Conservation (phyloP, 2,329 filamentous ascomycete species). For the Paramyrothecium roridum region DNA sequence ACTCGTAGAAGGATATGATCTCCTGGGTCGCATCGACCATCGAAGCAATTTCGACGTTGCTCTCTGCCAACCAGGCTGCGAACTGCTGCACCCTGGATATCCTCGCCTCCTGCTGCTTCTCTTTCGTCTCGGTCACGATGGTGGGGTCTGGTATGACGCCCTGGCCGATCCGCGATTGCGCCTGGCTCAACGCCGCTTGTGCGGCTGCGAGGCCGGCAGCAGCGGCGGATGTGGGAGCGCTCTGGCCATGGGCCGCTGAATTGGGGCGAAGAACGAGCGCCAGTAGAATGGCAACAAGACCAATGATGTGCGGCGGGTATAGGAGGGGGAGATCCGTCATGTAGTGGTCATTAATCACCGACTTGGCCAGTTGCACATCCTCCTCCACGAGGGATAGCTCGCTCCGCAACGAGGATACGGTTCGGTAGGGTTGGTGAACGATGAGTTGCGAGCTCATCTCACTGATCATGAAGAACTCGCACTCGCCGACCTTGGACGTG, state of each 20-base stretch:
- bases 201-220: conserved; percentile 46
- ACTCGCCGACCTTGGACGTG: conserved; percentile 83
- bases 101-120: conserved; percentile 50
- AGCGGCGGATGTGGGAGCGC: conserved; percentile 22
- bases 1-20: conserved; percentile 84
- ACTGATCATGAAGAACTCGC: conserved; percentile 88
- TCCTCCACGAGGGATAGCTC: conserved; percentile 73
- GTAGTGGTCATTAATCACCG: conserved; percentile 87
- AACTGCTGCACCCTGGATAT: conserved; percentile 64
- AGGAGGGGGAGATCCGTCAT: conserved; percentile 87
- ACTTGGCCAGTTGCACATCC: conserved; percentile 74
- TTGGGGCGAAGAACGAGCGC: conserved; percentile 75
- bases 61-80: conserved; percentile 80
- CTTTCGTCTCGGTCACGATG: conserved; percentile 30
- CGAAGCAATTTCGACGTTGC: conserved; percentile 76
- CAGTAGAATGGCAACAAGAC: conserved; percentile 81
- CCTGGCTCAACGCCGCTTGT: conserved; percentile 45
- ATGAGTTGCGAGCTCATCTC: conserved; percentile 90
- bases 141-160: conserved; percentile 12
- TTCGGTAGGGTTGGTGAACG: conserved; percentile 86
- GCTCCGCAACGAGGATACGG: conserved; percentile 66
- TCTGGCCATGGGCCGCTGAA: conserved; percentile 23
- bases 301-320: conserved; percentile 81
- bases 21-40: conserved; percentile 90
- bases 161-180: conserved; percentile 29